phyloP scores from a whole-genome alignment of 345 rosid genomes.

The Erucastrum elatum region DNA sequence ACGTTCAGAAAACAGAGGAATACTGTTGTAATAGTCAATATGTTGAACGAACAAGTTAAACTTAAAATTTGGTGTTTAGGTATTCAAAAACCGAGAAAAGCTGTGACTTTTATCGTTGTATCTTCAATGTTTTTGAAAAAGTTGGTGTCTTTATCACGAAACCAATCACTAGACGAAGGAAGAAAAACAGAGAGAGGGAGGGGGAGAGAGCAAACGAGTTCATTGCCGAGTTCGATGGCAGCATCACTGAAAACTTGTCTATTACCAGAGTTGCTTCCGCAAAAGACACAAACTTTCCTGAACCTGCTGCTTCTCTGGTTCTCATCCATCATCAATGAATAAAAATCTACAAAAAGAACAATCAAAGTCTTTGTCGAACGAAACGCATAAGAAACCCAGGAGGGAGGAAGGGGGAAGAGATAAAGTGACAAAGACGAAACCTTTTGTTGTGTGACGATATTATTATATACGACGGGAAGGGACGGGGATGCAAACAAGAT shows the following conservation, averaged over 20 bases:
- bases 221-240: conserved; percentile 87
- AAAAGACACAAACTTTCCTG: conserved; percentile 84
- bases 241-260: conserved; percentile 86
- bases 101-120: too few species aligned
- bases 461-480: not conserved
- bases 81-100: too few species aligned
- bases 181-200: not conserved
- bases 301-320: conserved; percentile 57
- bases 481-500: conserved; percentile 15
- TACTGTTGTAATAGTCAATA: too few species aligned
- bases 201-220: conserved; percentile 64
- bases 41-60: too few species aligned
- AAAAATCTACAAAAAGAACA: conserved; percentile 19
- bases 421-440: conserved; percentile 30
- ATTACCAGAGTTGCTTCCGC: conserved; percentile 89
- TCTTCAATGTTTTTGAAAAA: not conserved
- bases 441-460: conserved; percentile 26
- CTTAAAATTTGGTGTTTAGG: too few species aligned
- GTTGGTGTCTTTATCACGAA: conserved; percentile 4
- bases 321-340: conserved; percentile 55
- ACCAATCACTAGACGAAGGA: conserved; percentile 11
- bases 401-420: not conserved
- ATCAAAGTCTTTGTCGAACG: not conserved
- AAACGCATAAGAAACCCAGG: not conserved
- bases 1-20: conserved; percentile 3